A percentile compares a stretch with the other conserved stretches of the same genome.
These are phyloP conservation scores for Penicillium sp. DNA, from an alignment of 2,329 filamentous ascomycete species.

Conservation along the genomic window DNA sequence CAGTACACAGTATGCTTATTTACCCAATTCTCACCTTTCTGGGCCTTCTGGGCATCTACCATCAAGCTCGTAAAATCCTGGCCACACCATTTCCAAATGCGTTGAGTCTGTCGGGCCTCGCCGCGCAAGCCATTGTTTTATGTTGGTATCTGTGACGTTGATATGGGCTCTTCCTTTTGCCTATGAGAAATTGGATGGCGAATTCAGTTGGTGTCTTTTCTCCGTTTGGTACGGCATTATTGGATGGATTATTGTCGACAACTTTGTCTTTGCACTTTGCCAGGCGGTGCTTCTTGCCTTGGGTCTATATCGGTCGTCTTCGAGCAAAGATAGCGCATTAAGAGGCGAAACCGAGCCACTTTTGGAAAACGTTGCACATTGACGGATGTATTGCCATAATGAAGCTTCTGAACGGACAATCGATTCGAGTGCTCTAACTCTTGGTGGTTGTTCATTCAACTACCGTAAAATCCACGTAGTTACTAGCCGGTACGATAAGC, in stretches of 20 bases:
- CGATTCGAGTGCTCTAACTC: not conserved
- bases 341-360: conserved; percentile 1
- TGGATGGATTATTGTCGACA: not conserved
- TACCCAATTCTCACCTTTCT: no score
- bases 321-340: not conserved
- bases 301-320: not conserved
- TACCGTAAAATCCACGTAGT: not conserved
- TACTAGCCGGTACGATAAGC: not conserved
- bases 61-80: no score
- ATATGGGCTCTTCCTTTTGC: conserved; percentile 3
- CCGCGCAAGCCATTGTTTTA: not conserved
- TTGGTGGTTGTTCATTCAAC: not conserved
- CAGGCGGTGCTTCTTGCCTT: conserved; percentile 2
- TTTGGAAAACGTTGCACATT: not conserved
- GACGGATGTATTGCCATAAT: not conserved
- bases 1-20: no score
- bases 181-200: not conserved
- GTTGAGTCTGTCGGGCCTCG: not conserved
- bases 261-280: conserved; percentile 6
- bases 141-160: not conserved
- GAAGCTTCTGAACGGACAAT: not conserved
- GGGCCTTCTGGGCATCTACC: no score
- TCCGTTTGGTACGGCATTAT: conserved; percentile 2
- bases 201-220: not conserved
- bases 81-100: no score